Evolutionary conservation across 2,329 filamentous ascomycete species (phyloP).

Genomic region (Mycosphaerella arachidis): DNA sequence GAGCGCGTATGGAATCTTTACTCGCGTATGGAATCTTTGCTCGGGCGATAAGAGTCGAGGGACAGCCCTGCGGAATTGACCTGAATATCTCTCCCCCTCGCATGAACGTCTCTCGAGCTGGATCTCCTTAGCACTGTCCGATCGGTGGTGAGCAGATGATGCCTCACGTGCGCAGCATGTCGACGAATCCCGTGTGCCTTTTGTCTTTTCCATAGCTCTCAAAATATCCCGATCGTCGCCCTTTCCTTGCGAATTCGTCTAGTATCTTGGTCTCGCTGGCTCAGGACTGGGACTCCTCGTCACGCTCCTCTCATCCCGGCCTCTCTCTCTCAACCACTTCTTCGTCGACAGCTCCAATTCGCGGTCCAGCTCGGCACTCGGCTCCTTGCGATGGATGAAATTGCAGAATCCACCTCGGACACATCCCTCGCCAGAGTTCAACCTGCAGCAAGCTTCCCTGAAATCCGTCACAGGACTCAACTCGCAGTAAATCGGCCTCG

Average conservation of each 20-base stretch:
- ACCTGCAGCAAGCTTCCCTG: conserved; percentile 89
- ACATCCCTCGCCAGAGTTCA: conserved; percentile 93
- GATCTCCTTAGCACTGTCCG: no score
- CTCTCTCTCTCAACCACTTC: conserved; percentile 88
- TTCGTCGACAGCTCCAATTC: conserved; percentile 86
- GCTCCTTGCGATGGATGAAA: conserved; percentile 98
- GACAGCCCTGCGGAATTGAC: no score
- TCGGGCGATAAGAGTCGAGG: no score
- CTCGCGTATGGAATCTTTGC: no score
- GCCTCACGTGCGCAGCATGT: no score
- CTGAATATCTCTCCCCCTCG: no score
- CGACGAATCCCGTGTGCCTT: neutral
- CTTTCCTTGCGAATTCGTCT: neutral
- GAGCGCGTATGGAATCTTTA: no score
- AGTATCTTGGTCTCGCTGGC: conserved; percentile 62
- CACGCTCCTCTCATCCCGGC: conserved; percentile 76
- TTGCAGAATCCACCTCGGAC: conserved; percentile 97
- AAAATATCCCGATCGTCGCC: neutral
- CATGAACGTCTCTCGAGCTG: no score
- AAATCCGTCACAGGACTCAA: conserved; percentile 96
- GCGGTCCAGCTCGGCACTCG: conserved; percentile 77
- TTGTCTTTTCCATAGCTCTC: neutral
- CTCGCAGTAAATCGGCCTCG: conserved; percentile 96
- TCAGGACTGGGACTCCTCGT: conserved; percentile 82
- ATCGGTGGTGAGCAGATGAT: no score